Base-by-base conservation (phyloP, 2,329 filamentous ascomycete species). In the Penicillium olsonii region DNA sequence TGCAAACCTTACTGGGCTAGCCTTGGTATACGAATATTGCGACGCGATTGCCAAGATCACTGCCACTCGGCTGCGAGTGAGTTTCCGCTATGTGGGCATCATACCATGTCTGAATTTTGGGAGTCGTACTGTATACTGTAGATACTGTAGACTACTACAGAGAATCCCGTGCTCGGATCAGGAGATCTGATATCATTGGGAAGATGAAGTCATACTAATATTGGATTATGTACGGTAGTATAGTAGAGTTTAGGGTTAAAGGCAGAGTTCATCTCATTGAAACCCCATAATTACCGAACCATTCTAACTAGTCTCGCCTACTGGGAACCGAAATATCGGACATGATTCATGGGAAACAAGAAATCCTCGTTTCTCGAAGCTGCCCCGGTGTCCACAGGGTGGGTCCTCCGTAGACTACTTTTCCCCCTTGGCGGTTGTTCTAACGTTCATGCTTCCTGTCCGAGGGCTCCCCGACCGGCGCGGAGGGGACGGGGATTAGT, bases 291-390 rank as follows among this genome's bases (percentile, higher is more conserved):
- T 35, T 34, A 39, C 38, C n/a, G n/a, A n/a, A n/a, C n/a, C 22
- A 24, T 4, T 4, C 8, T 24, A 31, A 24, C 19, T 26, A 24
- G 14, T 17, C 18, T 24, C 4, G 22, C 8, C 22, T 8, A 5
- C 14, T 27, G 14, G 26, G n/a, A 14, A 34, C 9, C 33, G 15
- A 15, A 33, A 17, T 22, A 20, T 34, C 18, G 29, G 27, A 29
- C 4, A 31, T 34, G n/a, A 17, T 11, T 29, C 12, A 29, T 4
- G 10, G 31, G 37, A 34, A 40, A 37, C 41, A 2, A 4, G 7
- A 24, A 34, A 42, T 51, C 42, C 44, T 51, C 45, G 15, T 40
- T 55, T 48, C 52, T 55, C 51, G 48, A 54, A 60, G 58, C 56
- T 55, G 49, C 12, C 29, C 29, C 12, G 12, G 46, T 54, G 55